phyloP scores from a whole-genome alignment of 2,329 filamentous ascomycete species.

The Aspergillus neoniger region DNA sequence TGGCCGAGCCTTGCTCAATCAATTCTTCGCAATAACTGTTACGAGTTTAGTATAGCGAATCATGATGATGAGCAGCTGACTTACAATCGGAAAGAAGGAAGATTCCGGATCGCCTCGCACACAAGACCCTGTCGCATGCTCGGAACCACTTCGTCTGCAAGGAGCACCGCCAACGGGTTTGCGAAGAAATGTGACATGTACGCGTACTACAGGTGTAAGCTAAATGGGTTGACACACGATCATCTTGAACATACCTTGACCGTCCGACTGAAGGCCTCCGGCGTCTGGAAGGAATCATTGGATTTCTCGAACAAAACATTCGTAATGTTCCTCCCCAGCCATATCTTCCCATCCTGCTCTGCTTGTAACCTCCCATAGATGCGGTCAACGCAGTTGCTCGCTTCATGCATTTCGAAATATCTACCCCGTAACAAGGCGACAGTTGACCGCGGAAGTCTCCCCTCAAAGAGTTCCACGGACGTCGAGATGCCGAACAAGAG shows the following conservation, averaged over 20 bases:
- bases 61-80: constrained; percentile 2
- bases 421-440: constrained; percentile 55
- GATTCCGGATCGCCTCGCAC: constrained; percentile 58
- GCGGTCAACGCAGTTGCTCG: constrained; percentile 49
- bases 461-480: constrained; percentile 62
- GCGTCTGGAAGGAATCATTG: constrained; percentile 61
- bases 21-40: constrained; percentile 45
- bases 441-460: constrained; percentile 56
- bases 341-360: constrained; percentile 41
- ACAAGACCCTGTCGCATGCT: constrained; percentile 43
- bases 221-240: neutral
- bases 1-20: constrained; percentile 38
- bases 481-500: constrained; percentile 64
- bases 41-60: constrained; percentile 17
- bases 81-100: constrained; percentile 57
- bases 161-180: constrained; percentile 57
- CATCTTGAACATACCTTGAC: constrained; percentile 46
- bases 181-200: constrained; percentile 67
- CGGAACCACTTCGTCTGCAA: constrained; percentile 33
- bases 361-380: constrained; percentile 45
- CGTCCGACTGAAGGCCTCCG: constrained; percentile 55
- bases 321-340: constrained; percentile 57
- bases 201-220: constrained; percentile 52
- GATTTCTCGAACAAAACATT: constrained; percentile 57
- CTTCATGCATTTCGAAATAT: constrained; percentile 56